Evolutionary conservation across 1,284 basidiomycete species (phyloP), one percentile per base, ranked within the genome.

Genomic region (Hortiboletus rubellus): DNA sequence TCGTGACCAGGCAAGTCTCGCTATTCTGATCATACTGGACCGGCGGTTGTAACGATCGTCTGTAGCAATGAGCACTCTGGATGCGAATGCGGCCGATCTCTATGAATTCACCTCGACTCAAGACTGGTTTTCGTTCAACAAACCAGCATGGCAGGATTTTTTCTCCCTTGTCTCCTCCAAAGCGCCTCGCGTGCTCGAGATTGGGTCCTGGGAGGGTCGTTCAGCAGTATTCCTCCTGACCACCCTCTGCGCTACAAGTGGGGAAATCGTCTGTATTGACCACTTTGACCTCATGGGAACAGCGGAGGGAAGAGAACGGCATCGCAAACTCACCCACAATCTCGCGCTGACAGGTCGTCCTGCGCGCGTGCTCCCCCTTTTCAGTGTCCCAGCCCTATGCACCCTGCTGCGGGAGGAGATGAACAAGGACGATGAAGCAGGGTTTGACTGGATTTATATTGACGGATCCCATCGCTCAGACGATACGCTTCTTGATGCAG

Each of bases 191-290:
- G 77, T 72, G 7, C 77, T 84, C 14, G 83, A 84, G 65, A 82
- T 85, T n/a, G 82, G 84, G 5, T 82, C 80, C 15, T 85, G 83
- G 82, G 83, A 85, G 68, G 84, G 83, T 22, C 78, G 83, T 47
- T 85, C 83, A 0, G 82, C 81, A 18, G 77, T 82, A 24, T 84
- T 82, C 68, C 71, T 83, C 38, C 72, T 82, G 42, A 73, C 67
- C 9, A 74, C 79, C 40, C 76, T 84, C 43, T 83, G 81, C 64
- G 67, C 66, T n/a, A 60, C 65, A 7, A 65, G 66, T 12, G 80
- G 81, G 5, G 76, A 77, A 46, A 65, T 85, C 17, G 74, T 81
- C 45, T 84, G 81, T 60, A 78, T 85, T 59, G 83, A 84, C 64
- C 83, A 84, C 59, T 84, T 84, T 63, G 83, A 85, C 60, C 74